Percentiles rank a stretch among this genome's conserved stretches.
These are phyloP conservation scores for Graphium sp. DNA, from an alignment of 2,329 filamentous ascomycete species.

Conservation along the genomic window DNA sequence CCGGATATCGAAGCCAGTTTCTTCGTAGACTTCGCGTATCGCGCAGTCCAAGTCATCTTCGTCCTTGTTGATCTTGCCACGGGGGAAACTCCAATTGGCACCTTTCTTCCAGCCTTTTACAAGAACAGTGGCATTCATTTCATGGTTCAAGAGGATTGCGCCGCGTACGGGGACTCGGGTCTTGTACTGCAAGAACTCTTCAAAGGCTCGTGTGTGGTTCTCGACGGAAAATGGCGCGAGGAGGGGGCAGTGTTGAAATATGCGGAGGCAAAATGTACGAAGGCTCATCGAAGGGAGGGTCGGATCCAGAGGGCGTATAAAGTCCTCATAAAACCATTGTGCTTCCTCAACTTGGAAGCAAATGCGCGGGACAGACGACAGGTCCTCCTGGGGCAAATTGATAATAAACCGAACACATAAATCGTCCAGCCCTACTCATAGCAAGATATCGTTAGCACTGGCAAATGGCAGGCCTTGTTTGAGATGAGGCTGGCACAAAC, in stretches of 20 bases:
- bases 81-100: constrained; percentile 89
- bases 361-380: constrained; percentile 79
- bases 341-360: constrained; percentile 98
- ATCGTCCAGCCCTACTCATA: constrained; percentile 70
- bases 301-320: constrained; percentile 80
- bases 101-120: constrained; percentile 98
- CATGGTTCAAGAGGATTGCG: constrained; percentile 79
- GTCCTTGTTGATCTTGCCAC: constrained; percentile 96
- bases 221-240: constrained; percentile 66
- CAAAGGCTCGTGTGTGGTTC: constrained; percentile 68
- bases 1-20: constrained; percentile 77
- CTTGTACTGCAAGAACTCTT: constrained; percentile 89
- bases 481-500: constrained; percentile 28
- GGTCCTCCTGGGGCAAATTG: constrained; percentile 83
- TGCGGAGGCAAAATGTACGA: constrained; percentile 70
- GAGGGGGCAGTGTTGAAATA: constrained; percentile 88
- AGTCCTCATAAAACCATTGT: constrained; percentile 99
- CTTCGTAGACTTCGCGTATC: constrained; percentile 85
- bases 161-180: constrained; percentile 85
- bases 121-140: constrained; percentile 86
- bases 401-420: constrained; percentile 96
- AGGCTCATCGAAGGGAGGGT: constrained; percentile 72
- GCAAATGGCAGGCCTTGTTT: not conserved
- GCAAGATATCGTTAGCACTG: constrained; percentile 1
- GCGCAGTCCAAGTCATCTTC: constrained; percentile 90